Evolutionary conservation across 2,329 filamentous ascomycete species (phyloP), one percentile per base, ranked within the genome.

Genomic region (Onygenales sp.): DNA sequence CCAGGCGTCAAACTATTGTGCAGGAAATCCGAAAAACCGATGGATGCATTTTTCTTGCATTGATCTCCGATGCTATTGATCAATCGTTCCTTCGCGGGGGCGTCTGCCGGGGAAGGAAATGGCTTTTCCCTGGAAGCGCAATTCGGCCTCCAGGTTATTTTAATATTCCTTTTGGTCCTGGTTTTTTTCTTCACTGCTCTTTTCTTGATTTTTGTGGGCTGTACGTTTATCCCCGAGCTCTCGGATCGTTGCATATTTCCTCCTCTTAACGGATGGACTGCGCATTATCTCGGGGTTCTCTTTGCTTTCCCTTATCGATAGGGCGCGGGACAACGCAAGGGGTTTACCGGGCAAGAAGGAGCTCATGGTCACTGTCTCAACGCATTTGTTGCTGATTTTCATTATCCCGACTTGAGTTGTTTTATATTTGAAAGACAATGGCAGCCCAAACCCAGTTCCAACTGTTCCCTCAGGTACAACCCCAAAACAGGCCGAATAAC

Each of bases 391-490:
- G n/a, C 17, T 21, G 27, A 39, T 14, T 43, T 31, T 36, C 21
- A 36, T 48, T 52, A 33, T 35, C 35, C 42, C 52, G 36, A 51
- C 53, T 35, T 49, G 17, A 49, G 42, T 47, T 51, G 5, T 47
- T 52, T 52, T 47, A 33, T 7, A 50, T 33, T 50, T 27, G 17
- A 54, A 10, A 27, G 27, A 54, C 32, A 45, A 55, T 55, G 54
- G 42, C 54, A 36, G 31, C 32, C 41, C 47, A 56, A 46, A 45
- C 47, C 52, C 67, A 71, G 53, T 73, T 73, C 48, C 70, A 72
- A 52, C 62, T 73, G 47, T 72, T 72, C 43, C 71, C 70, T 14
- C 59, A 67, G n/a, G 63, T 66, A 49, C 63, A 68, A 9, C 60
- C 63, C 9, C 63, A 64, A 57, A 55, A 57, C 45, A 62, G 63